Evolutionary conservation across 305 asterid species (phyloP).

Genomic region (Striga hermonthica): DNA sequence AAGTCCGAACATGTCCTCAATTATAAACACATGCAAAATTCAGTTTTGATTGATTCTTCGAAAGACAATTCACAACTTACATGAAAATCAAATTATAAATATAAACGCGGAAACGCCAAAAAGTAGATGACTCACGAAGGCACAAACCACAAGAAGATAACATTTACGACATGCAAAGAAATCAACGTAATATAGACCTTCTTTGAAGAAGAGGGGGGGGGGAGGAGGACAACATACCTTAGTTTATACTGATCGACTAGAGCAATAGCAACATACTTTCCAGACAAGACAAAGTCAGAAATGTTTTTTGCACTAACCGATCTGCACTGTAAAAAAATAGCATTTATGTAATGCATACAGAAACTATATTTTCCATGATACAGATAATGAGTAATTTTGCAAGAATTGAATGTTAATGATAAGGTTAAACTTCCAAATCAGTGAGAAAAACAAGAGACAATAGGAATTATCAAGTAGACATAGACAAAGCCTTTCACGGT

Average conservation of each 20-base stretch:
- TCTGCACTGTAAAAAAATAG: slow-evolving; percentile 68
- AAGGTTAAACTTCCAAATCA: slow-evolving; percentile 17
- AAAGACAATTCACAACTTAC: background rate
- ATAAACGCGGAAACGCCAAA: too few relatives aligned
- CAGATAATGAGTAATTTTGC: background rate
- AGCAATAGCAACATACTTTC: slow-evolving; percentile 75
- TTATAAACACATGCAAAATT: background rate
- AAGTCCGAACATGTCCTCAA: background rate
- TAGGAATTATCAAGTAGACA: too few relatives aligned
- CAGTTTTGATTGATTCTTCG: background rate
- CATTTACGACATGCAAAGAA: slow-evolving; percentile 8
- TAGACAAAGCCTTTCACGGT: too few relatives aligned
- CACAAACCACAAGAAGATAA: background rate
- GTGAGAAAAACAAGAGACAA: background rate
- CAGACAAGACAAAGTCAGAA: slow-evolving; percentile 58
- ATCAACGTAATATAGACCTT: background rate
- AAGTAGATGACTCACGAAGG: too few relatives aligned
- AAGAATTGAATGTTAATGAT: background rate
- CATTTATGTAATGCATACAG: slow-evolving; percentile 32
- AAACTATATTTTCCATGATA: slow-evolving; percentile 12
- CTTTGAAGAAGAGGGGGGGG: too few relatives aligned
- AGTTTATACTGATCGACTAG: slow-evolving; percentile 77
- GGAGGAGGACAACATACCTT: slow-evolving; percentile 41
- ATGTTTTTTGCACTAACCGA: slow-evolving; percentile 66
- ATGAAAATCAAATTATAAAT: slow-evolving; percentile 4